These are phyloP conservation scores for Brachypodium distachyon DNA, from an alignment of 202 grass and related monocot genomes.

Conservation along the genomic window DNA sequence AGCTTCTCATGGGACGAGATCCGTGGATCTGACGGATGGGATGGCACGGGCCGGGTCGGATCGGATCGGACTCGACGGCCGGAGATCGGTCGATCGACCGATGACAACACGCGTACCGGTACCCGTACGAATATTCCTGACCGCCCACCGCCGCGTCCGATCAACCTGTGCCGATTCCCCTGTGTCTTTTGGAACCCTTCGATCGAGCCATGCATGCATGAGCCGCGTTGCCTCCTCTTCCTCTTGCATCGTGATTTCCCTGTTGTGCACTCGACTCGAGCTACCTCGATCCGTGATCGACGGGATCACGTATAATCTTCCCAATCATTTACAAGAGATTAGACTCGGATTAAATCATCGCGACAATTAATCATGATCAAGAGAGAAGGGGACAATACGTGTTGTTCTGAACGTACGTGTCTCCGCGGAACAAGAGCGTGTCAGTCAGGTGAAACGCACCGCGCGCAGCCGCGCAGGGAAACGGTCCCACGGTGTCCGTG, in stretches of 20 bases:
- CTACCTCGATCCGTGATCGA: too few species aligned
- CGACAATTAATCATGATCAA: too few species aligned
- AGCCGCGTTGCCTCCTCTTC: too few species aligned
- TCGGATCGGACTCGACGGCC: neutral
- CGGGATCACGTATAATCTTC: neutral
- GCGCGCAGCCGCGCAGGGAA: too few species aligned
- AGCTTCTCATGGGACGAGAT: neutral
- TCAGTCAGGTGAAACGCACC: too few species aligned
- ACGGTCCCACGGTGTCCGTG: too few species aligned
- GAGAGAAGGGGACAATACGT: too few species aligned
- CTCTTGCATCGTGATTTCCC: too few species aligned
- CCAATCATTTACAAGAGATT: neutral
- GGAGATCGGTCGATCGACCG: slow-evolving; percentile 13
- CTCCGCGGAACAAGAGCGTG: too few species aligned
- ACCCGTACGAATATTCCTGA: slow-evolving; percentile 10
- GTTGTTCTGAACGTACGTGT: too few species aligned
- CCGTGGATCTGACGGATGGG: slow-evolving; percentile 22
- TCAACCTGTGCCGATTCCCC: neutral
- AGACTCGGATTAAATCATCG: too few species aligned
- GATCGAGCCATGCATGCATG: neutral
- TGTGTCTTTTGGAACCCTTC: neutral
- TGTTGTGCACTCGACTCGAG: too few species aligned
- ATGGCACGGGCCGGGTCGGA: neutral
- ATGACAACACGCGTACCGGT: neutral
- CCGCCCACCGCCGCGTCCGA: neutral